Base-by-base conservation (phyloP, 805 yeast species). In the Nakazawaea populi region DNA sequence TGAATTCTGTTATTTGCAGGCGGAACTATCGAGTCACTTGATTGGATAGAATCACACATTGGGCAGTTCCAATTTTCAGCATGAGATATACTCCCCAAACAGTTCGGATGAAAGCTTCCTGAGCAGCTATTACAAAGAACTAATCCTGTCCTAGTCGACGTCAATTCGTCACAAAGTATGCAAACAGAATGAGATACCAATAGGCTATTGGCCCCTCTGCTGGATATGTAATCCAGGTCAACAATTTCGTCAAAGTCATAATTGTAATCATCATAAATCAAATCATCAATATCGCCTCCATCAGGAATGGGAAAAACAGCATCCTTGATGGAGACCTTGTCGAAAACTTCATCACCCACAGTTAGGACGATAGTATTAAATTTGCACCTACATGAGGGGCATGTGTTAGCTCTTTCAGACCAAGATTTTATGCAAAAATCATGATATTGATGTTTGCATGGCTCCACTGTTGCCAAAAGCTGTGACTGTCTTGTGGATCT, bases 401-500 rank as follows among this genome's bases (percentile, higher is more conserved):
- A 67, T 11, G 68, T 63, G 42, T 66, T 67, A 14, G 70, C 69
- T 52, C 66, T 58, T 48, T 61, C 60, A 1, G 67, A 55, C 73
- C 73, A 68, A 38, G 66, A 63, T 40, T 56, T 56, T 42, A 68
- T 64, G 49, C 73, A 68, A 37, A 62, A 64, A 47, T 62, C 65
- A 48, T 68, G 73, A 43, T 68, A 68, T 32, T 53, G 54, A 52
- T 68, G 73, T 30, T 55, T 48, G 43, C 73, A 68, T 0, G 72
- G 72, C n/a, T 53, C 53, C 1, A 67, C 58, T 24, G 59, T 52
- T 1, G 68, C 67, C 11, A 61, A 55, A 9, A 52, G 51, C 39
- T 58, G 63, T 2, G 62, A 55, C 1, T 57, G 51, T 29, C 67
- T 51, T 6, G 68, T 63, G 9, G 55, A 52, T 37, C 62, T 53